Evolutionary conservation across 331 rosid species (phyloP).

Genomic region (Pyracantha coccinea): DNA sequence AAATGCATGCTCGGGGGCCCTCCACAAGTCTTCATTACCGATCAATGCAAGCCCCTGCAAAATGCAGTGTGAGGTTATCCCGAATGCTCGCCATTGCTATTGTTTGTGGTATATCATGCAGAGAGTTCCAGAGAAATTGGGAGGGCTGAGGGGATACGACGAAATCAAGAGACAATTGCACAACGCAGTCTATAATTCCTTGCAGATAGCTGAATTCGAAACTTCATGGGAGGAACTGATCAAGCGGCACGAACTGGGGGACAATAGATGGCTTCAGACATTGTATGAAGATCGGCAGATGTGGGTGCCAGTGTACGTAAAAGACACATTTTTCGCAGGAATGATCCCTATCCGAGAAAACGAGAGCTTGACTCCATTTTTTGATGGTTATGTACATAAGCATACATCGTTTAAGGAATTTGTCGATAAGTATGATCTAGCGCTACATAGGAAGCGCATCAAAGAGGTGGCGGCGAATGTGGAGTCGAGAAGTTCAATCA

Average conservation of each 20-base stretch:
- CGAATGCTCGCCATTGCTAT: constrained; percentile 57
- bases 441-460: constrained; percentile 54
- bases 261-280: constrained; percentile 60
- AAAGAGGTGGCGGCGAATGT: constrained; percentile 48
- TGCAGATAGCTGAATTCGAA: constrained; percentile 68
- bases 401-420: constrained; percentile 67
- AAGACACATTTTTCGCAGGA: constrained; percentile 56
- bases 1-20: constrained; percentile 57
- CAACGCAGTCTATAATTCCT: constrained; percentile 43
- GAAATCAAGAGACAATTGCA: constrained; percentile 44
- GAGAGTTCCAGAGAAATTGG: constrained; percentile 71
- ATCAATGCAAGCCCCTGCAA: constrained; percentile 54
- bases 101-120: constrained; percentile 54
- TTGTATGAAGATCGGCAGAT: constrained; percentile 43
- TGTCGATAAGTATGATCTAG: constrained; percentile 63
- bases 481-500: constrained; percentile 36
- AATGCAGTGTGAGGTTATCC: constrained; percentile 56
- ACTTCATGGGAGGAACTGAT: constrained; percentile 57
- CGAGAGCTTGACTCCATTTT: constrained; percentile 44
- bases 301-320: constrained; percentile 74
- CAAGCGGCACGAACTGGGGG: constrained; percentile 38
- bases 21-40: constrained; percentile 53
- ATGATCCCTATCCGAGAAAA: constrained; percentile 42
- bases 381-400: constrained; percentile 63
- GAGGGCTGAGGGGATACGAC: constrained; percentile 70